phyloP scores from a whole-genome alignment of 2,329 filamentous ascomycete genomes.

The Fusarium equiseti region DNA sequence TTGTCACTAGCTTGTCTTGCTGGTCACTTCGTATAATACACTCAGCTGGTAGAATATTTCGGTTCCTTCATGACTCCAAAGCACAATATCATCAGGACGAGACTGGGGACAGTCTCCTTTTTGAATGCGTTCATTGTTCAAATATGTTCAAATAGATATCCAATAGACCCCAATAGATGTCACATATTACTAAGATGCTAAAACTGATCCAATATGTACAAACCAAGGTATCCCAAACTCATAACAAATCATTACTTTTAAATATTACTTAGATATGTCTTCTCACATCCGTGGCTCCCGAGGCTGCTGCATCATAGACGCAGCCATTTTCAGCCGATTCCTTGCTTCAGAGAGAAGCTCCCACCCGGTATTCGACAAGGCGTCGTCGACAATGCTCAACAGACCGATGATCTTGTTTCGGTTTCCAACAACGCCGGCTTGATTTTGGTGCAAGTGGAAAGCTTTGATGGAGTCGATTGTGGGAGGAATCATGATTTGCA shows the following conservation, averaged over 20 bases:
- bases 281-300: conserved; percentile 38
- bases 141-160: not conserved
- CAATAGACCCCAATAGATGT: not conserved
- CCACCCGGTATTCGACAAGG: conserved; percentile 44
- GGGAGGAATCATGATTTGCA: conserved; percentile 48
- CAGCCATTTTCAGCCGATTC: conserved; percentile 45
- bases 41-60: not conserved
- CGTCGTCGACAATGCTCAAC: conserved; percentile 45
- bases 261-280: not conserved
- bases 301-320: conserved; percentile 46
- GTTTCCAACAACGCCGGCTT: conserved; percentile 46
- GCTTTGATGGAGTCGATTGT: conserved; percentile 48
- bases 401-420: conserved; percentile 46
- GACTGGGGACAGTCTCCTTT: not conserved
- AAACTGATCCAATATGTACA: conserved; percentile 2
- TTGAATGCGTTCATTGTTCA: not conserved
- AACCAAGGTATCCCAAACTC: conserved; percentile 17
- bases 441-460: conserved; percentile 48
- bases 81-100: not conserved
- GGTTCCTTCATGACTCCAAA: not conserved
- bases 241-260: conserved; percentile 6
- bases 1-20: not conserved
- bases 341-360: conserved; percentile 46
- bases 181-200: not conserved
- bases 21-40: not conserved